phyloP scores from a whole-genome alignment of 2,329 filamentous ascomycete genomes.

The Lasiodiplodia citricola region DNA sequence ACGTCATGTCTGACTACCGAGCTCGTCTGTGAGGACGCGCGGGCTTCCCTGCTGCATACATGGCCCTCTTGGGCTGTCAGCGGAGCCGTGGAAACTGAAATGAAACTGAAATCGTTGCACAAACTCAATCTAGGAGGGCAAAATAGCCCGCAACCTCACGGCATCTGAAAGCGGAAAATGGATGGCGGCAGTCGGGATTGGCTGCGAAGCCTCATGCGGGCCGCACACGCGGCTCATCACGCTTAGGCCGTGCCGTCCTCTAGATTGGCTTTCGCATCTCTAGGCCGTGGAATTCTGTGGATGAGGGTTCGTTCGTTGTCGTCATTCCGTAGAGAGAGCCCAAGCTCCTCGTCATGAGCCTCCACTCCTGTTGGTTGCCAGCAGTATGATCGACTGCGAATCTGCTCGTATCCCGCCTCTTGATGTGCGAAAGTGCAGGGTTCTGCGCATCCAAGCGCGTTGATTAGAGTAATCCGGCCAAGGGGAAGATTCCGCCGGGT shows the following conservation, averaged over 20 bases:
- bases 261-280: constrained; percentile 7
- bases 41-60: not conserved
- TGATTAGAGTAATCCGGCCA: constrained; percentile 12
- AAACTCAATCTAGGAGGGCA: not conserved
- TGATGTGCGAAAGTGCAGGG: not conserved
- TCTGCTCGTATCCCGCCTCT: not conserved
- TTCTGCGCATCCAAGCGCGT: not conserved
- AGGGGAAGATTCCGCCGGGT: constrained; percentile 11
- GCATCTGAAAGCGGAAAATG: constrained; percentile 12
- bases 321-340: not conserved
- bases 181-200: not conserved
- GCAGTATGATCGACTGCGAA: not conserved
- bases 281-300: not conserved
- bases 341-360: not conserved
- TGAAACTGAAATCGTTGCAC: not conserved
- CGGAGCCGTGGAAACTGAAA: not conserved
- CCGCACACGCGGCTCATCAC: not conserved
- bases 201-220: not conserved
- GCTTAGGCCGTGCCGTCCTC: not conserved
- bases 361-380: not conserved
- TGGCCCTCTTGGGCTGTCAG: not conserved
- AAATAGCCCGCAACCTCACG: not conserved
- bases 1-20: constrained; percentile 3
- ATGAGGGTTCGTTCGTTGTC: not conserved
- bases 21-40: not conserved